Base-by-base conservation (phyloP, 2,329 filamentous ascomycete genomes). In the Annulohypoxylon truncatum region DNA sequence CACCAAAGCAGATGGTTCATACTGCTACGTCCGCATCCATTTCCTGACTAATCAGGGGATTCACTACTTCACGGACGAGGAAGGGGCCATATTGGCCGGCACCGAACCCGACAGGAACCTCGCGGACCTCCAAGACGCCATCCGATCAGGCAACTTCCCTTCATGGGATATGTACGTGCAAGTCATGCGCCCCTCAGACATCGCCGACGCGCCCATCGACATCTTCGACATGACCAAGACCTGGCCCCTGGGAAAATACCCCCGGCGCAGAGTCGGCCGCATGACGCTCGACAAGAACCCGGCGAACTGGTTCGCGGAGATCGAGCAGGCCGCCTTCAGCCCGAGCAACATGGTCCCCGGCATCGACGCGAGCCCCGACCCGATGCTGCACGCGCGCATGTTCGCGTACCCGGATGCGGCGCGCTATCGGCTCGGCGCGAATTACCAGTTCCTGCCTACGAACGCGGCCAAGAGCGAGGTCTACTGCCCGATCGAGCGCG, bases 311-410 rank as follows among this genome's bases (percentile, higher is more conserved):
- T 75, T 74, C 42, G 65, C 69, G 2, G 66, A 89, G 61, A 82
- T 86, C 50, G 86, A 89, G 69, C 86, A 89, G 74, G 83, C 84
- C 0, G 83, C 85, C 0, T 89, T 89, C 67, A 86, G 83, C 0
- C 86, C 87, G 0, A 82, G 81, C 0, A 85, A 80, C 24, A 81
- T 88, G 77, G 84, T 88, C 0, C 84, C 85, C 0, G 86, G 87
- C 3, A 79, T 85, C 58, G 85, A 80, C 2, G 79, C 84, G 0
- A 83, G 82, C 0, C 83, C 85, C 0, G 86, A 89, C 71, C 82
- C 84, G 0, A 71, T 87, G 72, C 79, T 87, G 0, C 85, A 87
- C 73, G 82, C 83, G 2, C 80, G 85, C 2, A 80, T 86, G 77
- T 86, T 87, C 69, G 78, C 82, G 18, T 88, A 88, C 67, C 82